Evolutionary conservation across 306 rosid species (phyloP), one percentile per base, ranked within the genome.

Genomic region (Rubus idaeus): DNA sequence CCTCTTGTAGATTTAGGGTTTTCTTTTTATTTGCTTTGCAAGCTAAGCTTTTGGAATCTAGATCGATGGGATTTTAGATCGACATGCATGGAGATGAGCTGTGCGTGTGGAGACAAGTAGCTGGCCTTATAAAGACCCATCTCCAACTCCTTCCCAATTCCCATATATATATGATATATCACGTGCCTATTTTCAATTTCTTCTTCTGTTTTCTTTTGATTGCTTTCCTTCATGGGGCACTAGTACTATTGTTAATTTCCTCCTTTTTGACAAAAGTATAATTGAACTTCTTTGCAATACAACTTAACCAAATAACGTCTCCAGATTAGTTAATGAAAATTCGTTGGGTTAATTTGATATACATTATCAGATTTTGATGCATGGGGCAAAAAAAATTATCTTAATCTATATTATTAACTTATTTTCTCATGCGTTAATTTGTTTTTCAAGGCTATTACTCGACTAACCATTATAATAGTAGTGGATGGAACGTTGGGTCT

Each of bases 91-190:
- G 78, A 70, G 40, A 82, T 88, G 89, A 92, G 96, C 90, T 92
- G 96, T 81, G 84, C 55, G 80, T 79, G 71, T 75, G 85, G 85
- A 84, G 83, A 87, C 81, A 81, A 87, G 82, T 83, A 88, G 93
- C 96, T 92, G 93, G 89, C 88, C 70, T 56, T 76, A 84, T 47
- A 79, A 83, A 82, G 66, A 81, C 79, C 80, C 73, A 83, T 65
- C 64, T 76, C 77, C 81, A 84, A 61, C 88, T 84, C 77, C 77
- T 30, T 49, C 71, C 68, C 45, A 6, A 7, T 63, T 63, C 45
- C 56, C 71, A 47, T 62, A 81, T 42, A 70, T n/a, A n/a, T 23
- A 23, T 23, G 26, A 23, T 23, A 23, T 23, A 23, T 89, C 91
- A 90, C 91, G 88, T 79, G 89, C 79, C 60, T 50, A 35, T 70